Evolutionary conservation across 352 stramenopile species (phyloP), one percentile per base, ranked within the genome.

Genomic region (Pythium biforme): DNA sequence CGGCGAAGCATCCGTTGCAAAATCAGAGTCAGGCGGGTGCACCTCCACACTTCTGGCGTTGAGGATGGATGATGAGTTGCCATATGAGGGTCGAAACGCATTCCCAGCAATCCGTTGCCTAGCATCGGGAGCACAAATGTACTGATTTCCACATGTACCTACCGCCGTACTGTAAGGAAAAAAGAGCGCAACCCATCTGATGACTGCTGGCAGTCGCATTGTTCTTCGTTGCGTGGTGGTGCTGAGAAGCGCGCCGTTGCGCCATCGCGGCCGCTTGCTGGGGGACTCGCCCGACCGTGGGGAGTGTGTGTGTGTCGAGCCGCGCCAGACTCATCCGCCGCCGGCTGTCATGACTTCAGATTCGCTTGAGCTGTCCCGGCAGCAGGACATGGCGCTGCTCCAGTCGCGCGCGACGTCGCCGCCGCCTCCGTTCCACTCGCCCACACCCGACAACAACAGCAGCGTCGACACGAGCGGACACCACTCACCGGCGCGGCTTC

Each of bases 311-410:
- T 39, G n/a, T 53, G 31, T 37, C 31, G 31, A 2, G 31, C 8
- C 31, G 31, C 37, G 37, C 37, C 37, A 43, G 37, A 43, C 37
- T 7, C 37, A 43, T 43, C 37, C 14, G 37, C 37, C 17, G 19
- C 37, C 11, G 11, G 25, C 9, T 48, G 34, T 63, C 54, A 69
- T 58, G 50, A 62, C 62, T 58, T 69, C 62, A 59, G 62, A 69
- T 55, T 62, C 62, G 11, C 20, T 39, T 17, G 37, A 46, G 15
- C 33, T 25, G 17, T 31, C 52, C 26, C 54, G 45, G 43, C 59
- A 55, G 5, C 61, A 59, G 23, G 31, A 20, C 46, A 55, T 69
- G 54, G 54, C 55, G 15, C 55, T 62, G 26, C 26, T 59, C 39
- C 47, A 63, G 54, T 25, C 54, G 19, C 62, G 4, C 37, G 12